phyloP scores from a whole-genome alignment of 2,329 filamentous ascomycete species.

The Alternaria postmessia region DNA sequence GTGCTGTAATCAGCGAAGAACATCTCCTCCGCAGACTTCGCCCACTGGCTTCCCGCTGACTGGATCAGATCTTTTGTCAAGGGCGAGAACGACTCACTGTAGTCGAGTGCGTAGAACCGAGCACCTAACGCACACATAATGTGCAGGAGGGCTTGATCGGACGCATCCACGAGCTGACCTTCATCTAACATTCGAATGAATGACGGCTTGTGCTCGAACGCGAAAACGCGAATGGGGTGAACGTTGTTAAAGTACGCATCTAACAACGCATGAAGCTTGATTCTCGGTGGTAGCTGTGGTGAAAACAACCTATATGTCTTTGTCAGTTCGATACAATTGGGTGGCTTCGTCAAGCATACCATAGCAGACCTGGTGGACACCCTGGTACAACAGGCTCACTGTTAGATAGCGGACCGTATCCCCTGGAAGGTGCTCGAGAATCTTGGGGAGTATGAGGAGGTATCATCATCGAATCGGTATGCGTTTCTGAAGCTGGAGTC shows the following conservation, averaged over 20 bases:
- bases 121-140: constrained; percentile 45
- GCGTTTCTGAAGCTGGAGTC: constrained; percentile 20
- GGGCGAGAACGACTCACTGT: constrained; percentile 37
- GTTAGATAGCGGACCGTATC: constrained; percentile 8
- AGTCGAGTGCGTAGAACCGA: constrained; percentile 43
- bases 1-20: constrained; percentile 46
- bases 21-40: constrained; percentile 43
- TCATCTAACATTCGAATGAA: constrained; percentile 47
- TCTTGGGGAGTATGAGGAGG: constrained; percentile 26
- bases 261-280: constrained; percentile 36
- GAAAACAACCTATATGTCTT: constrained; percentile 31
- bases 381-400: constrained; percentile 20
- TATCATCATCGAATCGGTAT: constrained; percentile 16
- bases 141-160: constrained; percentile 41
- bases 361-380: constrained; percentile 34
- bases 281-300: constrained; percentile 32
- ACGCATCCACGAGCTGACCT: constrained; percentile 36
- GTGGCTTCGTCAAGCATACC: constrained; percentile 19
- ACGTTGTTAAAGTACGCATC: constrained; percentile 46
- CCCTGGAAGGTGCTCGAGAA: constrained; percentile 16
- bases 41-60: constrained; percentile 44
- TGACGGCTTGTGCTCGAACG: constrained; percentile 43
- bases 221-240: constrained; percentile 38
- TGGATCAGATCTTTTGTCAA: constrained; percentile 42
- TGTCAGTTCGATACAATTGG: not conserved